Conservation (phyloP, 805 yeast genomes). For the Kluyveromyces starmeri region DNA sequence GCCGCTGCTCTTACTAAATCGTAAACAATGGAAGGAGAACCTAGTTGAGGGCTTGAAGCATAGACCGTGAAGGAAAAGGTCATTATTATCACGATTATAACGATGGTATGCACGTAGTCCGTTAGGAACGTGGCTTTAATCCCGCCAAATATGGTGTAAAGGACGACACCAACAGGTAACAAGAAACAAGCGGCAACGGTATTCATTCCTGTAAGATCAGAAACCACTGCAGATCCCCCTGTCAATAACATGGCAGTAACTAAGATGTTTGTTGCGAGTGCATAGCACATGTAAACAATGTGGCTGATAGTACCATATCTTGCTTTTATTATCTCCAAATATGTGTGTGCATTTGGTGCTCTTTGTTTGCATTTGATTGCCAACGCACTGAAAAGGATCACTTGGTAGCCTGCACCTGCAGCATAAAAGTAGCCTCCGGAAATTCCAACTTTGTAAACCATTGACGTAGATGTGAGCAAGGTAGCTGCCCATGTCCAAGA, state of each 20-base stretch:
- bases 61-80: slow-evolving; percentile 74
- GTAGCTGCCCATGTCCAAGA: slow-evolving; percentile 96
- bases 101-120: slow-evolving; percentile 74
- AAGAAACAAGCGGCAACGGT: slow-evolving; percentile 75
- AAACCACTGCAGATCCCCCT: slow-evolving; percentile 82
- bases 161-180: slow-evolving; percentile 70
- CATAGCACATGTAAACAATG: slow-evolving; percentile 62
- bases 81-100: slow-evolving; percentile 66
- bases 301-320: slow-evolving; percentile 79
- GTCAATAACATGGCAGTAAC: slow-evolving; percentile 90
- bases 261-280: slow-evolving; percentile 76
- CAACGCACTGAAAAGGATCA: slow-evolving; percentile 73
- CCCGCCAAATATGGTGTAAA: slow-evolving; percentile 75
- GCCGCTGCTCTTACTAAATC: slow-evolving; percentile 60
- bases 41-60: slow-evolving; percentile 60
- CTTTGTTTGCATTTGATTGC: slow-evolving; percentile 84
- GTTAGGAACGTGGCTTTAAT: slow-evolving; percentile 74
- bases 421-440: slow-evolving; percentile 80
- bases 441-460: slow-evolving; percentile 70
- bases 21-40: slow-evolving; percentile 78
- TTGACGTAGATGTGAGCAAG: slow-evolving; percentile 63
- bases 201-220: slow-evolving; percentile 74
- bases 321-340: slow-evolving; percentile 71
- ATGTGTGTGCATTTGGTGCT: slow-evolving; percentile 91
- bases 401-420: slow-evolving; percentile 86